These are phyloP conservation scores for Trichoderma hamatum DNA, from an alignment of 2,329 filamentous ascomycete genomes.

Conservation along the genomic window DNA sequence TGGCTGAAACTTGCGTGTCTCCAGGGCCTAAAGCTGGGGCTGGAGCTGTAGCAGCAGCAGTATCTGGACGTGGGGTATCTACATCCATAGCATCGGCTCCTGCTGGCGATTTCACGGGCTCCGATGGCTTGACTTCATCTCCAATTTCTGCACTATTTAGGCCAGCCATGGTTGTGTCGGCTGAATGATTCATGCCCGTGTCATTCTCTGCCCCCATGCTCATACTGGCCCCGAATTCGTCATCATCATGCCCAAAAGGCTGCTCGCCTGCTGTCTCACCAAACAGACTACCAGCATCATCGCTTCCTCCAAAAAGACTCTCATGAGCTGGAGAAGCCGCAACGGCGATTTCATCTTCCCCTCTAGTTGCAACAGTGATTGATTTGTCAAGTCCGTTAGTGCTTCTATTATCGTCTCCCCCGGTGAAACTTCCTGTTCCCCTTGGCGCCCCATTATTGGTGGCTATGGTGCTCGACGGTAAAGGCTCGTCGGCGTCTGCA, in stretches of 20 bases:
- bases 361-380: slow-evolving; percentile 42
- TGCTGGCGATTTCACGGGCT: slow-evolving; percentile 17
- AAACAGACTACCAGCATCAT: slow-evolving; percentile 80
- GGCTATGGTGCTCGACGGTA: slow-evolving; percentile 69
- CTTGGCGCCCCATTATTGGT: slow-evolving; percentile 71
- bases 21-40: background rate
- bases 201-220: slow-evolving; percentile 52
- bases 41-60: background rate
- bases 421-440: slow-evolving; percentile 51
- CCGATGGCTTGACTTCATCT: slow-evolving; percentile 33
- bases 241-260: slow-evolving; percentile 79
- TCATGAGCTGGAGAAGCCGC: slow-evolving; percentile 68
- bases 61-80: slow-evolving; percentile 11
- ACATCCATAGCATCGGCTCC: slow-evolving; percentile 28
- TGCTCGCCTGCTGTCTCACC: slow-evolving; percentile 68
- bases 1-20: slow-evolving; percentile 8
- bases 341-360: slow-evolving; percentile 48
- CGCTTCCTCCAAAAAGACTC: slow-evolving; percentile 81
- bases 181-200: slow-evolving; percentile 47
- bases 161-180: slow-evolving; percentile 47
- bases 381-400: slow-evolving; percentile 26
- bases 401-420: slow-evolving; percentile 33
- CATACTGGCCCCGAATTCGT: slow-evolving; percentile 78
- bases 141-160: slow-evolving; percentile 36
- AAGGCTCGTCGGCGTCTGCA: slow-evolving; percentile 65